Evolutionary conservation across 2,329 filamentous ascomycete genomes (phyloP).

Genomic region (Bretziella fagacearum): DNA sequence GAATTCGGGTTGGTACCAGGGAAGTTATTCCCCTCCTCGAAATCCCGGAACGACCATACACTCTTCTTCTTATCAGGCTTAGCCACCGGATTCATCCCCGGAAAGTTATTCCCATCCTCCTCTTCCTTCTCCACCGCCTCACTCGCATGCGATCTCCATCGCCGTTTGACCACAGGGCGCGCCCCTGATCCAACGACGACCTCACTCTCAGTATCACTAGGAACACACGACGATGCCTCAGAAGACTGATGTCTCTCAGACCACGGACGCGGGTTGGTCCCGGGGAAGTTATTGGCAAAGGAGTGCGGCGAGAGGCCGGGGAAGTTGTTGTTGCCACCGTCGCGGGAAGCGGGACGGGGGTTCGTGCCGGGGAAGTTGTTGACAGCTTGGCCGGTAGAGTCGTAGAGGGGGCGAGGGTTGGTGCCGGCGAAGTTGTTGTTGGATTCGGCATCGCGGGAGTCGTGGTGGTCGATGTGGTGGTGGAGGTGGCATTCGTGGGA

Average conservation of each 20-base stretch:
- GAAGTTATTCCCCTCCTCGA: constrained; percentile 13
- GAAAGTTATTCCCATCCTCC: constrained; percentile 15
- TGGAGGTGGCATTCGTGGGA: constrained; percentile 3
- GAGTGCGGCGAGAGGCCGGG: background rate
- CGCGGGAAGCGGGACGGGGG: background rate
- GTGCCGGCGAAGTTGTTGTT: constrained; percentile 16
- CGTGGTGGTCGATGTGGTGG: background rate
- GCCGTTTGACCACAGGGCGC: background rate
- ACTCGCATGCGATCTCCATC: background rate
- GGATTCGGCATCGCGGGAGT: constrained; percentile 9
- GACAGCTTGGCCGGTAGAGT: background rate
- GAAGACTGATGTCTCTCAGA: background rate
- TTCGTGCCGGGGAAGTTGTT: constrained; percentile 13
- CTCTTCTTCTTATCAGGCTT: background rate
- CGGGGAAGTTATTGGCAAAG: constrained; percentile 11
- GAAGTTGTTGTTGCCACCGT: constrained; percentile 13
- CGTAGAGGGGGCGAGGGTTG: constrained; percentile 6
- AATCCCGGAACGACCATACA: constrained; percentile 2
- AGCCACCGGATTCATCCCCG: constrained; percentile 10
- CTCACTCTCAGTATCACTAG: constrained; percentile 2
- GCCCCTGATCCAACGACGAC: background rate
- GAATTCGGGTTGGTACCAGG: constrained; percentile 9
- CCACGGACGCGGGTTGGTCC: constrained; percentile 8
- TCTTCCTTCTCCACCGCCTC: constrained; percentile 1
- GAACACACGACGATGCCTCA: background rate